Conservation (phyloP, 2,329 filamentous ascomycete species). For the Akanthomyces dipterigenus region DNA sequence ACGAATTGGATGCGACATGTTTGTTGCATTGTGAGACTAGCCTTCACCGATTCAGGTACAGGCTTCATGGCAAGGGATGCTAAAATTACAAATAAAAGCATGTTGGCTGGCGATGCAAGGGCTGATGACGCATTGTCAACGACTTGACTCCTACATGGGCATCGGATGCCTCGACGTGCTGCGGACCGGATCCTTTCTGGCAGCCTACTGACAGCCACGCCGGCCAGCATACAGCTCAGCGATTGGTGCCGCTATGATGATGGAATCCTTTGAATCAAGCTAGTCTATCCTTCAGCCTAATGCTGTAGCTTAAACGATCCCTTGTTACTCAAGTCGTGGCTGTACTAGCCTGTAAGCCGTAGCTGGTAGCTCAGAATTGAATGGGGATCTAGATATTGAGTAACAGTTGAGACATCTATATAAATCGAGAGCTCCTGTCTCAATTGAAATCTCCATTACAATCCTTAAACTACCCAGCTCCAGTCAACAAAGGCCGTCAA, state of each 20-base stretch:
- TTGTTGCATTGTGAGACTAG: background rate
- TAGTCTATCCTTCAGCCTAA: background rate
- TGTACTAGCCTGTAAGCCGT: slow-evolving; percentile 1
- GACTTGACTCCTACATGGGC: background rate
- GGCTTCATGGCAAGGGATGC: background rate
- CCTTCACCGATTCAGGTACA: background rate
- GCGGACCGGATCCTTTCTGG: background rate
- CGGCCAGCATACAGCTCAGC: no score
- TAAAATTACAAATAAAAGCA: no score
- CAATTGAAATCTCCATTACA: background rate
- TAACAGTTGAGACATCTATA: background rate
- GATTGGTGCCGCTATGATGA: background rate
- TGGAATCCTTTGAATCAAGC: background rate
- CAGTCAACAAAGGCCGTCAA: background rate
- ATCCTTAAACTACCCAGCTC: background rate
- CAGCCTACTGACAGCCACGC: no score
- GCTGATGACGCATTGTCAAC: no score
- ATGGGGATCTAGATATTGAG: background rate
- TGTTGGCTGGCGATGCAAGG: no score
- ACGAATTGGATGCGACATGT: background rate
- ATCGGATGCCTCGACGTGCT: background rate
- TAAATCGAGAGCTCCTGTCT: background rate
- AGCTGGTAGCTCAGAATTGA: background rate
- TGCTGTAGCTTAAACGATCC: background rate
- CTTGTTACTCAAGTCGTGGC: background rate